A percentile compares a stretch with the other conserved stretches of the same genome.
Conservation (phyloP, 2,329 filamentous ascomycete genomes). For the Pestalotiopsis sp. region DNA sequence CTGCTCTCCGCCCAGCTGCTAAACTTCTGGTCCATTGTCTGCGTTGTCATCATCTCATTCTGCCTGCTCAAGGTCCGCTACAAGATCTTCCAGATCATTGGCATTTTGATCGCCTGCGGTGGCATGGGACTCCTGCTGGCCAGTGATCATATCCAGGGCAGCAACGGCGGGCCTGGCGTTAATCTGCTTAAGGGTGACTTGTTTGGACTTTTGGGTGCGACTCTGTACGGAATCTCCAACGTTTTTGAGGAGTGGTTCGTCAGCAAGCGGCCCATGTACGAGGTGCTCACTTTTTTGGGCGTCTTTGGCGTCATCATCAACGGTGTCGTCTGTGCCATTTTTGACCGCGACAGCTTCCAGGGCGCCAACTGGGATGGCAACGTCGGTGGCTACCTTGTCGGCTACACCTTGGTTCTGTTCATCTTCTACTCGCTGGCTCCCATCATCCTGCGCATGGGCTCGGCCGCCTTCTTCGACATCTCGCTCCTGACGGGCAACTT, state of each 20-base stretch:
- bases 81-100: conserved; percentile 79
- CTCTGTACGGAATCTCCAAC: conserved; percentile 89
- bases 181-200: conserved; percentile 88
- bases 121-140: conserved; percentile 87
- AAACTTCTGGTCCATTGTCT: conserved; percentile 98
- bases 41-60: conserved; percentile 86
- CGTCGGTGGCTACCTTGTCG: conserved; percentile 81
- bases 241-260: conserved; percentile 95
- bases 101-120: conserved; percentile 88
- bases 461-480: conserved; percentile 96
- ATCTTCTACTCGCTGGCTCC: conserved; percentile 90
- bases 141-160: conserved; percentile 81
- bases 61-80: conserved; percentile 85
- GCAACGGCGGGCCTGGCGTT: conserved; percentile 68
- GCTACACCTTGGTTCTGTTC: conserved; percentile 81
- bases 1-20: conserved; percentile 92
- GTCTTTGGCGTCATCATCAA: conserved; percentile 91
- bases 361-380: conserved; percentile 65
- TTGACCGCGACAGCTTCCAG: conserved; percentile 77
- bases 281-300: conserved; percentile 89
- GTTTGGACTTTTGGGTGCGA: conserved; percentile 86
- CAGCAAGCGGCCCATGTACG: conserved; percentile 82
- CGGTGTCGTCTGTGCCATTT: conserved; percentile 86
- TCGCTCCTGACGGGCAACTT: conserved; percentile 93
- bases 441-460: conserved; percentile 84